These are phyloP conservation scores for Phalaenopsis hybrid DNA, from an alignment of 116 monocot species.

Conservation along the genomic window DNA sequence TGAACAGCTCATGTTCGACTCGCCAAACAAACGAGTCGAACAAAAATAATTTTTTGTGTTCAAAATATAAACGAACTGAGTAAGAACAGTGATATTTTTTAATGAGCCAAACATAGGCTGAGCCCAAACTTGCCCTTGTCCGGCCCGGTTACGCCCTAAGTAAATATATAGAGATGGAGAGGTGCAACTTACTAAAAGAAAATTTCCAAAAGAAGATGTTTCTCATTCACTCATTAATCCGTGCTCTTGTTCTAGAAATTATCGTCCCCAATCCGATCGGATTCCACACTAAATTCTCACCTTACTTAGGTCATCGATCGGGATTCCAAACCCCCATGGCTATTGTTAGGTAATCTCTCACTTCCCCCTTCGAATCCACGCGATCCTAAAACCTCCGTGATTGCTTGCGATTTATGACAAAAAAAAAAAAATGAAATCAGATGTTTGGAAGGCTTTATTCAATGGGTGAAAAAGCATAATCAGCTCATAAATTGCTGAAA, in stretches of 20 bases:
- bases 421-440: neutral
- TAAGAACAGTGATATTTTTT: too few species aligned
- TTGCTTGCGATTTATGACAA: neutral
- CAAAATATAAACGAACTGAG: too few species aligned
- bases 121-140: too few species aligned
- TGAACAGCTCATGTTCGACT: too few species aligned
- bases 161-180: too few species aligned
- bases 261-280: neutral
- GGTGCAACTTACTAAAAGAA: too few species aligned
- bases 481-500: neutral
- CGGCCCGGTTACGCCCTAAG: too few species aligned
- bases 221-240: neutral
- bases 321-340: neutral
- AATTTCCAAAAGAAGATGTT: too few species aligned
- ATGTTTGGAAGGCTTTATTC: neutral
- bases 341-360: neutral
- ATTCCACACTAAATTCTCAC: neutral
- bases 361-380: neutral
- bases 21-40: too few species aligned
- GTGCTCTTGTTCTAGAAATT: neutral
- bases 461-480: neutral
- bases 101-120: too few species aligned
- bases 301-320: neutral
- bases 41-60: too few species aligned
- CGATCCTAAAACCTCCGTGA: neutral